Evolutionary conservation across 805 yeast genomes (phyloP).

Genomic region (Scheffersomyces lignosus): DNA sequence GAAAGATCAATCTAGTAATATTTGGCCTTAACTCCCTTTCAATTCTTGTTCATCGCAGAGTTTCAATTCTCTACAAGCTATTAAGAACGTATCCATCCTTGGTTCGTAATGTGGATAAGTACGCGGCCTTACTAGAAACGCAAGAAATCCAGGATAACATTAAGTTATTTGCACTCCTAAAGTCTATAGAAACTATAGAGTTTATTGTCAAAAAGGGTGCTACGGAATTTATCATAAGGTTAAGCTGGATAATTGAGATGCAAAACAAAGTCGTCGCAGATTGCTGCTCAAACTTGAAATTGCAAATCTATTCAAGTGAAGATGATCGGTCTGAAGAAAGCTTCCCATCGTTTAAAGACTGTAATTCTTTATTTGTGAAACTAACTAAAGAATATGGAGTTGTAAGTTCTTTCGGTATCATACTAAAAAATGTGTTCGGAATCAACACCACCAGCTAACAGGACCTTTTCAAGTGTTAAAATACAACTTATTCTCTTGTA

Average conservation of each 20-base stretch:
- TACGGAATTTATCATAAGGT: conserved; percentile 5
- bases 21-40: conserved; percentile 35
- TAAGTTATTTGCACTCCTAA: conserved; percentile 17
- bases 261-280: conserved; percentile 19
- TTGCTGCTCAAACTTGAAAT: conserved; percentile 20
- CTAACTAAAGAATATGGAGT: conserved; percentile 27
- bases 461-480: too few species aligned
- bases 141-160: conserved; percentile 16
- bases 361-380: conserved; percentile 16
- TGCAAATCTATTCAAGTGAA: conserved; percentile 7
- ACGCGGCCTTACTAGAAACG: conserved; percentile 5
- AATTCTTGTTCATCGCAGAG: conserved; percentile 19
- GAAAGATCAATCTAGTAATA: conserved; percentile 29
- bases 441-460: too few species aligned
- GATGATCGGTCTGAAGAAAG: conserved; percentile 6
- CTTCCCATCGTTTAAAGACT: conserved; percentile 11
- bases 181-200: conserved; percentile 18
- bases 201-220: conserved; percentile 10
- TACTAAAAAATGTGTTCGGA: conserved; percentile 20
- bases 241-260: conserved; percentile 26
- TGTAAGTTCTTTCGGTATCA: conserved; percentile 19
- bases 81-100: conserved; percentile 15
- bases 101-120: conserved; percentile 13
- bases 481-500: too few species aligned
- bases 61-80: conserved; percentile 19